Base-by-base conservation (phyloP, 1,284 basidiomycete genomes). In the Rhodotorula sp. region DNA sequence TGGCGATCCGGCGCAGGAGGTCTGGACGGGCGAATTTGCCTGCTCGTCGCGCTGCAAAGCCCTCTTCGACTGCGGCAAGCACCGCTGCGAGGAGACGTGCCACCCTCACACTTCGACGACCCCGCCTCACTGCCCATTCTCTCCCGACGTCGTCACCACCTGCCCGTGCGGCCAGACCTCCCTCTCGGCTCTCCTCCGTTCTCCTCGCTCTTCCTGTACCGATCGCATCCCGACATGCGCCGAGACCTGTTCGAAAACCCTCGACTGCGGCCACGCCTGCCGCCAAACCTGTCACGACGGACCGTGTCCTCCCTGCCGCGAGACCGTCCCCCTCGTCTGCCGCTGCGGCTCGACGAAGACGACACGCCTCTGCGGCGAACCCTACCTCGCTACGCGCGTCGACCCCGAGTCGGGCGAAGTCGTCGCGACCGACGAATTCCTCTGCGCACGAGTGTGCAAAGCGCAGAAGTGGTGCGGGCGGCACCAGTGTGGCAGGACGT, bases 111-210 rank as follows among this genome's bases (percentile, higher is more conserved):
- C 86, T 4, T 79, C 83, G 1, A 79, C 76, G 22, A 13, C 40
- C 1, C 84, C 87, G 0, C 82, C 85, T 0, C 80, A 81, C 0
- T 96, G 93, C 77, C 92, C 92, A 1, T 83, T 84, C 48, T 89
- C 90, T 0, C 91, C 92, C 0, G 80, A 82, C 0, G 76, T 84
- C 11, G 82, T 94, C 62, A 85, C 84, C 0, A 86, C 85, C 52
- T 96, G 94, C 78, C 90, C 92, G 0, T 96, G 93, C 74, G 90
- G 90, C 18, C 86, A 86, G 64, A 85, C 86, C 20, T 80, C 83
- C 0, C 85, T 92, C 56, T 64, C 76, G 16, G 54, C 68, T 6
- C 77, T 83, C 16, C 70, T 79, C 8, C 80, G 82, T 11, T 75
- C 74, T 37, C 75, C 84, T 1, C 88, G 92, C 7, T 78, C 78